Conservation (phyloP, 805 yeast species). For the Nakazawaea wyomingensis region DNA sequence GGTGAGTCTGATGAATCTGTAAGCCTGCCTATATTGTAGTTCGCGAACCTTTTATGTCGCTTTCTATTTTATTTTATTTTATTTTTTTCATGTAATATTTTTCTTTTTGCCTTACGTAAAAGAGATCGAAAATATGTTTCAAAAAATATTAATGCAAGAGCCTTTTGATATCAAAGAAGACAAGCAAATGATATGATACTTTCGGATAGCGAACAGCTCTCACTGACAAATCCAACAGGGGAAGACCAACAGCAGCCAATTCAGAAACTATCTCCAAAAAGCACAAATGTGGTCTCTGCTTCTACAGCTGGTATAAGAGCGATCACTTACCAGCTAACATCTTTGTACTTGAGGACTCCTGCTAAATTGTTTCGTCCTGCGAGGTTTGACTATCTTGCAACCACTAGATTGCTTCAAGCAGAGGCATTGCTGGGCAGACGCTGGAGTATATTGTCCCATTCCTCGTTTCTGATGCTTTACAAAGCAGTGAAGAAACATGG, state of each 20-base stretch:
- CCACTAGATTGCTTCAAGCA: conserved; percentile 48
- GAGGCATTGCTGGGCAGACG: conserved; percentile 43
- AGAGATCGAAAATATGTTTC: no score
- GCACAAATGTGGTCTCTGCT: conserved; percentile 61
- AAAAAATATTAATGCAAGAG: no score
- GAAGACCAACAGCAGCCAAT: neutral
- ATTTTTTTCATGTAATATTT: no score
- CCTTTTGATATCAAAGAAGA: no score
- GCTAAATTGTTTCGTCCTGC: conserved; percentile 88
- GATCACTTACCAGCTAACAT: conserved; percentile 67
- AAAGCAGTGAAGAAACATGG: conserved; percentile 74
- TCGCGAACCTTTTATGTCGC: no score
- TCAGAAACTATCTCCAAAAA: conserved; percentile 27
- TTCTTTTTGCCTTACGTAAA: neutral
- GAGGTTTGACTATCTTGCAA: conserved; percentile 78
- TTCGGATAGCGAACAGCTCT: neutral
- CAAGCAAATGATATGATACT: conserved; percentile 7
- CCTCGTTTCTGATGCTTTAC: conserved; percentile 68
- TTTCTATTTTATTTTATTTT: no score
- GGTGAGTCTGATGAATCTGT: no score
- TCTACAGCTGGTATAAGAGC: conserved; percentile 87
- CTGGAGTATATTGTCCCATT: conserved; percentile 61
- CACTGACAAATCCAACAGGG: neutral
- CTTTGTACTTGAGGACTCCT: conserved; percentile 74
- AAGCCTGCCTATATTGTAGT: no score